Base-by-base conservation (phyloP, 75 land plant species). In the Picea sitchensis region DNA sequence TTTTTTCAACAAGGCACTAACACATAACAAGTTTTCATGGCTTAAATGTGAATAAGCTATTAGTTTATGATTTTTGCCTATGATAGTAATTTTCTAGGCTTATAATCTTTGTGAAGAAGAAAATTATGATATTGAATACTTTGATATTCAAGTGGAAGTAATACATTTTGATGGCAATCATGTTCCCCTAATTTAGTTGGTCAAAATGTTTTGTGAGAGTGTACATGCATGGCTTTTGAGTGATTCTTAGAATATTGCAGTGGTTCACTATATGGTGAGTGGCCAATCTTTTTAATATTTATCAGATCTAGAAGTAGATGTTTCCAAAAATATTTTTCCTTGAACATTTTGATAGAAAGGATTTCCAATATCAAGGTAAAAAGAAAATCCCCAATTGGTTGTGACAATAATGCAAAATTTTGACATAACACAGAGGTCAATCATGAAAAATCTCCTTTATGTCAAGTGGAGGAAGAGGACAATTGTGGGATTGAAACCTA, bases 131-230 rank as follows among this genome's bases (percentile, higher is more conserved):
- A 81, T 90, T 44, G 83, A 72, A 56, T 80, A 83, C 80, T 92
- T 92, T 79, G 82, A 87, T 81, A 90, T 91, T 17, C 90, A 90
- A 21, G 88, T 92, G 68, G 94, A 92, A 65, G 64, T 38, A 65
- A 86, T 65, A 20, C 94, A 91, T 26, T 92, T 92, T 84, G 94
- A 92, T 78, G 94, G 89, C 78, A 90, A 87, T 73, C 92, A 90
- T 77, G 90, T 90, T 15, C 94, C 94, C 14, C 79, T 88, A 51
- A 80, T 92, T 11, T 59, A 86, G 14, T 77, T 88, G 83, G 83
- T 92, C 59, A 87, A 92, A 80, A 58, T 81, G 2, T 90, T 92
- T 59, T 92, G 94, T 80, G 92, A 92, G 79, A 90, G 85, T 77
- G 90, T 92, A 61, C 58, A 88, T 47, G 79, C 89, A 59, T 92